Conservation (phyloP, 2,329 filamentous ascomycete genomes). For the Penicillium paneum region DNA sequence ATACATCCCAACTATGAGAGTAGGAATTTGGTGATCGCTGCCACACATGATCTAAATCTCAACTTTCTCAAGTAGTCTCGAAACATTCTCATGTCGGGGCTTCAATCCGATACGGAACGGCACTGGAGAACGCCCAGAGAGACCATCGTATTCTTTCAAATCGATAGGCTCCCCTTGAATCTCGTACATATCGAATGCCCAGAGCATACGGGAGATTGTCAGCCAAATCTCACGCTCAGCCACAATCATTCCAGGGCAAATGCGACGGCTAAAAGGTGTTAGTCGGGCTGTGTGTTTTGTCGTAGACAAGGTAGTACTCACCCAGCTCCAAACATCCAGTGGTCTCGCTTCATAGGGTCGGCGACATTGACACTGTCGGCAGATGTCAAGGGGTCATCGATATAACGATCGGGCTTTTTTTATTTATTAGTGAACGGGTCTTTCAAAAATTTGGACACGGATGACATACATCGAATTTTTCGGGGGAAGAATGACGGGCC, state of each 20-base stretch:
- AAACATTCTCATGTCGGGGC: background rate
- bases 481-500: background rate
- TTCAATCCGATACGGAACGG: background rate
- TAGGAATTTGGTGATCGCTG: too few species aligned
- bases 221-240: background rate
- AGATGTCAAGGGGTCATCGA: background rate
- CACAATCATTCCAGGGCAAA: background rate
- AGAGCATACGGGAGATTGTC: background rate
- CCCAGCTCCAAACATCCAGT: background rate
- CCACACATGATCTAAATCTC: background rate
- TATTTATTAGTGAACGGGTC: background rate
- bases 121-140: background rate
- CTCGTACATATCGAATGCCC: background rate
- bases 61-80: background rate
- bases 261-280: background rate
- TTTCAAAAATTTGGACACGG: background rate
- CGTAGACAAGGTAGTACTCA: background rate
- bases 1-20: background rate
- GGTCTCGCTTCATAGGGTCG: background rate
- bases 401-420: background rate
- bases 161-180: background rate
- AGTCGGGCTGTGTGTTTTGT: too few species aligned
- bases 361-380: background rate
- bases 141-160: background rate
- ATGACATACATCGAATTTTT: background rate